Conservation (phyloP, 139 green algal genomes). For the Asterochloris sp. region DNA sequence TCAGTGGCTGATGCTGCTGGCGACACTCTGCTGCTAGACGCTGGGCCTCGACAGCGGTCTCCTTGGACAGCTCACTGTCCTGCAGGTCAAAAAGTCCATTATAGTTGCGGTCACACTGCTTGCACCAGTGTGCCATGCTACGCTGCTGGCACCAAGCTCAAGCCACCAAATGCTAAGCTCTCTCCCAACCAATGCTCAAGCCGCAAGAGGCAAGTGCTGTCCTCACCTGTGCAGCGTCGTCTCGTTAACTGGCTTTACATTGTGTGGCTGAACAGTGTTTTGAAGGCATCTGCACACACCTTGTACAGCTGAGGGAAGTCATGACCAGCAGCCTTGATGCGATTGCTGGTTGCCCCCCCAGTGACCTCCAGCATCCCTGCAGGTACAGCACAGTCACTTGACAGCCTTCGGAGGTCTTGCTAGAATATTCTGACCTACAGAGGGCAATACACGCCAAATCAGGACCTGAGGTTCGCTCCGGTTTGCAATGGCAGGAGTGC, state of each 20-base stretch:
- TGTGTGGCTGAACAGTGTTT: background rate
- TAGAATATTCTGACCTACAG: too few relatives aligned
- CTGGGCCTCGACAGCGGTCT: conserved; percentile 26
- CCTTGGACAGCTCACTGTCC: conserved; percentile 28
- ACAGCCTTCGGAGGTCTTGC: too few relatives aligned
- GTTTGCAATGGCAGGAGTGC: too few relatives aligned
- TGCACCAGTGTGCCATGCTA: background rate
- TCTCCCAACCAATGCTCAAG: background rate
- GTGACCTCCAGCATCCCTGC: conserved; percentile 41
- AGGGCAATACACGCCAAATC: too few relatives aligned
- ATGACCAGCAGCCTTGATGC: conserved; percentile 18
- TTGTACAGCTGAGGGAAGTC: conserved; percentile 46
- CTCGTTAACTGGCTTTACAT: background rate
- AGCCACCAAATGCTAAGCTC: background rate
- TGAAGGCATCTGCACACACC: background rate
- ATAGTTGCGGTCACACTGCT: background rate
- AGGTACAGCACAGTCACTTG: conserved; percentile 17
- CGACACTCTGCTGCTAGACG: conserved; percentile 19
- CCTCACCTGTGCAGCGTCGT: background rate
- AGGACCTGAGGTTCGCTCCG: too few relatives aligned
- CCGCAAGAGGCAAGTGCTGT: background rate
- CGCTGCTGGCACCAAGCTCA: background rate
- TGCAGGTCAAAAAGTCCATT: conserved; percentile 1
- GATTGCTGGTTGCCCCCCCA: conserved; percentile 36
- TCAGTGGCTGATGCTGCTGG: conserved; percentile 23